These are phyloP conservation scores for Malus sieversii DNA, from an alignment of 306 rosid species.

Conservation along the genomic window DNA sequence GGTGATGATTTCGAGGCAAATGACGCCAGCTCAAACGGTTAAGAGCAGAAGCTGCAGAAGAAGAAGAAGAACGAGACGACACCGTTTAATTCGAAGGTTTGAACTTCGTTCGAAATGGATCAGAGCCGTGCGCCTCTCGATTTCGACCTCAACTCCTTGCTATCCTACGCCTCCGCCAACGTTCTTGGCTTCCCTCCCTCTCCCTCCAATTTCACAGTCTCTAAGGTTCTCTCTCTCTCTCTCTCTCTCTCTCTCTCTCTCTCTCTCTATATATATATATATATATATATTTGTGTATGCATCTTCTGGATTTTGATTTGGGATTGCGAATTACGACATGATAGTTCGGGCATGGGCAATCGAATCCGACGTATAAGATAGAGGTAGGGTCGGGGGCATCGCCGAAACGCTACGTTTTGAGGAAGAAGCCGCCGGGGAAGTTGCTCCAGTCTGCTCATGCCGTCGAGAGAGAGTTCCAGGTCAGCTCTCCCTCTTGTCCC, in stretches of 20 bases:
- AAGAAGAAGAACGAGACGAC: not conserved
- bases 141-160: constrained; percentile 44
- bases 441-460: constrained; percentile 91
- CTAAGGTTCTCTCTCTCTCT: constrained; percentile 44
- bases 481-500: not conserved
- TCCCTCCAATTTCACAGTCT: constrained; percentile 52
- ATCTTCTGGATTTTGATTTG: not conserved
- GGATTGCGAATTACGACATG: not conserved
- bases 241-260: too few relatives aligned
- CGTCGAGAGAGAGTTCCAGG: constrained; percentile 92
- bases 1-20: not conserved
- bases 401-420: constrained; percentile 64
- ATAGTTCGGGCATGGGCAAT: constrained; percentile 91
- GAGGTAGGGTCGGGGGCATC: constrained; percentile 42
- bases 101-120: not conserved
- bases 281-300: not conserved
- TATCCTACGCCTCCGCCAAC: constrained; percentile 59
- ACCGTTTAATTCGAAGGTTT: not conserved
- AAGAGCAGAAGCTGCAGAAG: not conserved
- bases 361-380: constrained; percentile 84
- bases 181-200: constrained; percentile 55
- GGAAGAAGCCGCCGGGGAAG: constrained; percentile 84
- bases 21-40: not conserved
- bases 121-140: constrained; percentile 28
- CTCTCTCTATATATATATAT: not conserved